A percentile compares a stretch with the other conserved stretches of the same genome.
phyloP scores from a whole-genome alignment of 805 yeast genomes.

The Saccharomycopsis fibuligera region DNA sequence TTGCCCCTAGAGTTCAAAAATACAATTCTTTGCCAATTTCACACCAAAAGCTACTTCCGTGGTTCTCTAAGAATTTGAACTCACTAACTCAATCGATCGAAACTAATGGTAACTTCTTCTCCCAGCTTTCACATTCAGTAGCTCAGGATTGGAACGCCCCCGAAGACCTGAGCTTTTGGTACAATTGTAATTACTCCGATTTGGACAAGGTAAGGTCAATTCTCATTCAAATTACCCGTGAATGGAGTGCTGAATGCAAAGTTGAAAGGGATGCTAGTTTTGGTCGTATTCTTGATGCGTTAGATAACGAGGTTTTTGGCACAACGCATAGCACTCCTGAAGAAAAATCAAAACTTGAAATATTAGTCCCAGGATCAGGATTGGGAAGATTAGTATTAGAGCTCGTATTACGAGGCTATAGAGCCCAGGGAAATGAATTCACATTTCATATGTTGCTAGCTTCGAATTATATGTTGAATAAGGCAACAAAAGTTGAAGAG shows the following conservation, averaged over 20 bases:
- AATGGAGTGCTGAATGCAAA: slow-evolving; percentile 53
- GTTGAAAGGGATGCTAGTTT: slow-evolving; percentile 38
- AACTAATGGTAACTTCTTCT: slow-evolving; percentile 39
- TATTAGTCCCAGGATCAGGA: slow-evolving; percentile 62
- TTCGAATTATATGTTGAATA: slow-evolving; percentile 49
- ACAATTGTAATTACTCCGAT: slow-evolving; percentile 35
- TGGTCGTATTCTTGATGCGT: slow-evolving; percentile 30
- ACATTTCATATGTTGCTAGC: slow-evolving; percentile 58
- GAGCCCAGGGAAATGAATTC: slow-evolving; percentile 63
- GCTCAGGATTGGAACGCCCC: slow-evolving; percentile 47
- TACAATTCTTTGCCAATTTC: slow-evolving; percentile 31
- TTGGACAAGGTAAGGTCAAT: slow-evolving; percentile 52
- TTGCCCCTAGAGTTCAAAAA: slow-evolving; percentile 31
- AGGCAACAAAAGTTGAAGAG: slow-evolving; percentile 25
- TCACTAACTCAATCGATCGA: slow-evolving; percentile 37
- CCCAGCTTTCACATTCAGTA: slow-evolving; percentile 35
- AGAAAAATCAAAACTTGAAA: slow-evolving; percentile 33
- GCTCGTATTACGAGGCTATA: slow-evolving; percentile 46
- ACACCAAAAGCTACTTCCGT: slow-evolving; percentile 41
- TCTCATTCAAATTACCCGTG: slow-evolving; percentile 51
- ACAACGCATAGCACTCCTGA: slow-evolving; percentile 24
- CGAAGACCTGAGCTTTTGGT: slow-evolving; percentile 36
- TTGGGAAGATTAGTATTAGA: slow-evolving; percentile 55
- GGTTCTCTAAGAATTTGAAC: slow-evolving; percentile 41
- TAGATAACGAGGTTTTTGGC: slow-evolving; percentile 36